Evolutionary conservation across 345 rosid species (phyloP), one percentile per base, ranked within the genome.

Genomic region (Hibiscus tridactylites): DNA sequence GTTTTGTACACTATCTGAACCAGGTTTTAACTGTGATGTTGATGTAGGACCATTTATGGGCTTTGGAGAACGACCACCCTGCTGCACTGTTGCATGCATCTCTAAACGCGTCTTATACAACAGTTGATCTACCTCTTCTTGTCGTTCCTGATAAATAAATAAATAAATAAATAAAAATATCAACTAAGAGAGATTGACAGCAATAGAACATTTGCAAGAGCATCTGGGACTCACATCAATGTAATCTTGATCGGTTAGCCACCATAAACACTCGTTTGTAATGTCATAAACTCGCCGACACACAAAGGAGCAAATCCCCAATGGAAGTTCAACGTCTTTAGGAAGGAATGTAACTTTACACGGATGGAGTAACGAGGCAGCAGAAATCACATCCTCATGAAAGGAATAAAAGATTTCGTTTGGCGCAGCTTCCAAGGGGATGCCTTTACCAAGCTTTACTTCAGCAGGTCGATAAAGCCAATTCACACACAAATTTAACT

Each of bases 311-410:
- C 81, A 83, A 73, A 92, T 71, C 24, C 24, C 97, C 73, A 93
- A 74, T 15, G 91, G 91, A 87, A 95, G 84, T 68, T 85, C 89
- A 84, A 78, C 74, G 50, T 91, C 96, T 88, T 83, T 89, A 8
- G 87, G 90, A 73, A 95, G 96, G 74, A 95, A 95, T 78, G 93
- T 80, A 79, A 95, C 96, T 87, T 95, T 95, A 87, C 99, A 95
- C 12, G 90, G 97, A 81, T 95, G 99, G 24, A 94, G 85, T 79
- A 94, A 73, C 0, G 95, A 91, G 74, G 85, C 95, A 79, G 95
- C 93, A 71, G 91, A 86, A 81, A 83, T 94, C 79, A 84, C 89
- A 90, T 90, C 98, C 95, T 89, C 76, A 62, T 94, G 97, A 84
- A 94, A 91, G 78, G 98, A 94, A 73, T 88, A 94, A 65, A 94